Evolutionary conservation across 2,329 filamentous ascomycete species (phyloP).

Genomic region (Apiospora malaysiana): DNA sequence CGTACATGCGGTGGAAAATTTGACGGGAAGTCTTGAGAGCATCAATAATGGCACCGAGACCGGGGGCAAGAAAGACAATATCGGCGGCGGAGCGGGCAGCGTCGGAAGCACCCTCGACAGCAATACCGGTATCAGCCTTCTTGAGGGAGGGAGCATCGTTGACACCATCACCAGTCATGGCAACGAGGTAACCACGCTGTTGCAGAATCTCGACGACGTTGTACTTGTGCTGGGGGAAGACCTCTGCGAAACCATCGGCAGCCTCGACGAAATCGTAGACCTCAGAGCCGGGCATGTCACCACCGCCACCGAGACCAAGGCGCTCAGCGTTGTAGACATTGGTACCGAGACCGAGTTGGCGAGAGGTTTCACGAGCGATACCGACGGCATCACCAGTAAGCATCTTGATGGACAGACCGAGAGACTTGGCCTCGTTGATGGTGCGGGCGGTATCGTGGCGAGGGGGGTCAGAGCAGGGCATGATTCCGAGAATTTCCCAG

Average conservation of each 20-base stretch:
- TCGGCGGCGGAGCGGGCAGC: slow-evolving; percentile 90
- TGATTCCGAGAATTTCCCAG: slow-evolving; percentile 94
- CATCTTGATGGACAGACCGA: slow-evolving; percentile 94
- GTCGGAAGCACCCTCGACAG: slow-evolving; percentile 89
- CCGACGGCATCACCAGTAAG: slow-evolving; percentile 93
- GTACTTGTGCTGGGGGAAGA: slow-evolving; percentile 96
- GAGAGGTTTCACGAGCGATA: slow-evolving; percentile 89
- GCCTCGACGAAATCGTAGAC: slow-evolving; percentile 96
- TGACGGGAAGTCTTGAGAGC: slow-evolving; percentile 91
- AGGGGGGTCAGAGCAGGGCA: slow-evolving; percentile 92
- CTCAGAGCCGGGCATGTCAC: slow-evolving; percentile 92
- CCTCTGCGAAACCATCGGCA: slow-evolving; percentile 92
- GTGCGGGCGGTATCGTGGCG: slow-evolving; percentile 90
- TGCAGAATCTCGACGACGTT: slow-evolving; percentile 92
- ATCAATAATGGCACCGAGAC: slow-evolving; percentile 90
- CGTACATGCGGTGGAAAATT: slow-evolving; percentile 97
- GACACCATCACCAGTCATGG: slow-evolving; percentile 96
- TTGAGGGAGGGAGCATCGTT: slow-evolving; percentile 93
- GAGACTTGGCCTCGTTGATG: slow-evolving; percentile 85
- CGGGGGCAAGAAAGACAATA: slow-evolving; percentile 91
- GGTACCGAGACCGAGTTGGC: slow-evolving; percentile 88
- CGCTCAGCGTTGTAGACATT: slow-evolving; percentile 95
- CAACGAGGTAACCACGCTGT: slow-evolving; percentile 90
- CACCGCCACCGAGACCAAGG: slow-evolving; percentile 86
- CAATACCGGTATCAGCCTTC: slow-evolving; percentile 96